Evolutionary conservation across 2,329 filamentous ascomycete genomes (phyloP).

Genomic region (Allantophomopsis lycopodina): DNA sequence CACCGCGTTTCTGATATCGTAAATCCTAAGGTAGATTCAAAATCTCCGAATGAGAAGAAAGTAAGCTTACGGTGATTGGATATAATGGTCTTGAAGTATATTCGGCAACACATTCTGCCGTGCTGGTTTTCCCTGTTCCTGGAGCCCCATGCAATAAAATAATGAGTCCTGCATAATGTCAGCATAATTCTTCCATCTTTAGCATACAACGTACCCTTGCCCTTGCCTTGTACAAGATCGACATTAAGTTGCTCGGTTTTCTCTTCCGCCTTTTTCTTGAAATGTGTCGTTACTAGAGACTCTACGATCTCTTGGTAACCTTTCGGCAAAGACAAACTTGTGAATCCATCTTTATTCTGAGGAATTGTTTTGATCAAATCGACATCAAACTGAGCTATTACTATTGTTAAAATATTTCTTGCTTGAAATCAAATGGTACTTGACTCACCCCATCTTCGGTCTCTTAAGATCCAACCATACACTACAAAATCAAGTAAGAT

Average conservation of each 20-base stretch:
- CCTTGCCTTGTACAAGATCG: background rate
- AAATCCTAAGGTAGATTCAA: no score
- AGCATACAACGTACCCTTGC: background rate
- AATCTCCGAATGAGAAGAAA: no score
- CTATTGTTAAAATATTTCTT: no score
- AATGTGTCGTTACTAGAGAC: background rate
- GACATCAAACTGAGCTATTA: no score
- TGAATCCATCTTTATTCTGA: background rate
- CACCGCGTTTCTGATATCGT: no score
- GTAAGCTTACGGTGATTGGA: slow-evolving; percentile 1
- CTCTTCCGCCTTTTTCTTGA: background rate
- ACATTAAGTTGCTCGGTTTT: background rate
- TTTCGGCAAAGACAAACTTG: background rate
- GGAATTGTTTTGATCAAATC: no score
- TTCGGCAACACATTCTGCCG: slow-evolving; percentile 39
- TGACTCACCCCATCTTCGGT: no score
- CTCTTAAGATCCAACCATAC: no score
- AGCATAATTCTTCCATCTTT: no score
- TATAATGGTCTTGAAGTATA: slow-evolving; percentile 32
- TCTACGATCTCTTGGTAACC: background rate
- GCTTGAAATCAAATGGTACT: no score
- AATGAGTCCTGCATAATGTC: slow-evolving; percentile 22
- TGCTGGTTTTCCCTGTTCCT: slow-evolving; percentile 33
- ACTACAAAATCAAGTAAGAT: no score
- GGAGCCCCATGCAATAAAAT: slow-evolving; percentile 30